phyloP scores from a whole-genome alignment of 1,139 yeast species.

The Pichia norvegensis region DNA sequence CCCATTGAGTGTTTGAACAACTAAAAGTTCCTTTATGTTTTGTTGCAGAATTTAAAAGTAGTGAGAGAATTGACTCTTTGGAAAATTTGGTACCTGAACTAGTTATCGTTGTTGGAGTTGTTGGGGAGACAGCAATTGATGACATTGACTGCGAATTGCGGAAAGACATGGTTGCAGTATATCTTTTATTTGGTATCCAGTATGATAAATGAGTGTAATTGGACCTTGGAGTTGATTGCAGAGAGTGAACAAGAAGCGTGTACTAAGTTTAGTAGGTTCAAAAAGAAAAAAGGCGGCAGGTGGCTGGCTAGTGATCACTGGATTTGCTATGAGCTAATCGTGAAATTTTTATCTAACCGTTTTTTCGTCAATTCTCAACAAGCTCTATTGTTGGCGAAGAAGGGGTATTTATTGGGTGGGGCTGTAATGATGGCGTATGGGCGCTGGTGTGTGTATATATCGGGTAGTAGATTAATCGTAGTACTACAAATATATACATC shows the following conservation, averaged over 20 bases:
- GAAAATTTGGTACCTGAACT: background rate
- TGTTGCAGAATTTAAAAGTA: background rate
- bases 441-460: too few relatives aligned
- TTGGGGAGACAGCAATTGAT: background rate
- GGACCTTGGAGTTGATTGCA: background rate
- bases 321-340: background rate
- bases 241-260: background rate
- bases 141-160: slow-evolving; percentile 1
- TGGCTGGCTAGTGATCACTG: background rate
- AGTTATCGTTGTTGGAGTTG: background rate
- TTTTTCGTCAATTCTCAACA: background rate
- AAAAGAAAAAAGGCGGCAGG: background rate
- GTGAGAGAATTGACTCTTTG: background rate
- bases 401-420: background rate
- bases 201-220: background rate
- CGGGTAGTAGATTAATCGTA: too few relatives aligned
- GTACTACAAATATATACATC: too few relatives aligned
- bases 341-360: background rate
- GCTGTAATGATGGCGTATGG: too few relatives aligned
- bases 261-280: too few relatives aligned
- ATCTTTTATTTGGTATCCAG: too few relatives aligned
- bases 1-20: slow-evolving; percentile 12
- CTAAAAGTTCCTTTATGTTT: slow-evolving; percentile 8
- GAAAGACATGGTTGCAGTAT: background rate
- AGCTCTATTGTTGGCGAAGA: background rate